phyloP scores from a whole-genome alignment of 1,284 basidiomycete species.

The Sphaerobolus stellatus region DNA sequence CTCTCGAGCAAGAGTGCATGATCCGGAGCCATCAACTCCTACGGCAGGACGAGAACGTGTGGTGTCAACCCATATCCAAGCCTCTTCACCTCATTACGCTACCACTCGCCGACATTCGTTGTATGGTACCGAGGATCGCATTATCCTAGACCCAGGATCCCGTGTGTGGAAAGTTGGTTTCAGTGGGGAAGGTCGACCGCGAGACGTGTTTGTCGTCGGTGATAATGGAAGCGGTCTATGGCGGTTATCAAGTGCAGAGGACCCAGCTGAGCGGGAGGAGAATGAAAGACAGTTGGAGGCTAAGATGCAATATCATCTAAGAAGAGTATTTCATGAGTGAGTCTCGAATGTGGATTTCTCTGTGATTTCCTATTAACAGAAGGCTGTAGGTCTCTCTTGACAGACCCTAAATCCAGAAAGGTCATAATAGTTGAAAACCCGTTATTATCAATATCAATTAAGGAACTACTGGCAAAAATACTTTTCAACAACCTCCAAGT shows the following conservation, averaged over 20 bases:
- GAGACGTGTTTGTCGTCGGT: constrained; percentile 67
- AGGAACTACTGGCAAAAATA: constrained; percentile 82
- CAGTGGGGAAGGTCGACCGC: constrained; percentile 81
- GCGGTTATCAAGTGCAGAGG: constrained; percentile 56
- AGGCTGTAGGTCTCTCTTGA: constrained; percentile 73
- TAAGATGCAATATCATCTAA: constrained; percentile 63
- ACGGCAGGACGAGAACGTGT: constrained; percentile 1
- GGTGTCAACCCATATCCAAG: constrained; percentile 1
- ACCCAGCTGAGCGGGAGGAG: constrained; percentile 60
- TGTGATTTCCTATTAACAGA: constrained; percentile 19
- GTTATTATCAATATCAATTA: constrained; percentile 80
- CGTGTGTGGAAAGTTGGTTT: constrained; percentile 87
- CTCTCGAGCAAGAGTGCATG: no score
- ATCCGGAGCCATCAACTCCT: constrained; percentile 26
- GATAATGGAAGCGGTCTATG: constrained; percentile 47
- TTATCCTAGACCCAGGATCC: constrained; percentile 83
- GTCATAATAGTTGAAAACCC: constrained; percentile 92
- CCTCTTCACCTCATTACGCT: constrained; percentile 65
- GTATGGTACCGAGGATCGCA: constrained; percentile 84
- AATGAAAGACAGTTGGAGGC: constrained; percentile 70
- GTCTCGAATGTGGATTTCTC: constrained; percentile 8
- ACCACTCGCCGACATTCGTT: constrained; percentile 76
- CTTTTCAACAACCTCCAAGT: constrained; percentile 92
- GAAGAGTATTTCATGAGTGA: constrained; percentile 84
- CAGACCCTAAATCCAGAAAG: constrained; percentile 91